Base-by-base conservation (phyloP, 805 yeast genomes). In the Kregervanrija pseudodelftensis region DNA sequence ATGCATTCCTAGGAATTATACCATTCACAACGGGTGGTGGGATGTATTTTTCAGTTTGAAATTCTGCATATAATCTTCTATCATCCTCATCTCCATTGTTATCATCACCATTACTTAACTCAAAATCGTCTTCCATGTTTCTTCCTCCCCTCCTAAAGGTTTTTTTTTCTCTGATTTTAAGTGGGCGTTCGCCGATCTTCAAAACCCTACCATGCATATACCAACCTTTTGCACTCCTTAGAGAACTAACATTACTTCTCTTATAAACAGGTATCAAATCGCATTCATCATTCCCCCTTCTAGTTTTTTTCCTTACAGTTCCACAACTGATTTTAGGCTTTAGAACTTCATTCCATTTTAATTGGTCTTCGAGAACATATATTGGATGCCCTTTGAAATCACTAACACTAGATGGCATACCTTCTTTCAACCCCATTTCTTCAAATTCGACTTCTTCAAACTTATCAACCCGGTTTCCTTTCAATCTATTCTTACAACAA, bases 381-480 rank as follows among this genome's bases (percentile, higher is more conserved):
- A 80, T 63, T 0, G 99, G 99, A 62, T 93, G 99, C 41, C 81
- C 81, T 42, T 80, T 81, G 60, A 90, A 86, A 52, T 89, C 97
- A 42, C 80, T 82, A 22, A 88, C 66, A 54, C 78, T 85, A 44
- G 80, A 80, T 0, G 99, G 99, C 74, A 91, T 81, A 0, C 95
- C 96, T 57, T 93, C 98, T 30, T 73, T 68, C 13, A 76, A 65
- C 38, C 85, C 82, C 43, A 85, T 68, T 41, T 77, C 73, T 33
- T 70, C 62, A 40, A 88, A 78, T 48, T 81, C 85, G 31, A 74
- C 71, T 36, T 72, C 64, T 54, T 88, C 95, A 45, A 70, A 70
- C 14, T 71, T 64, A 52, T 79, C 85, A 8, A 67, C 54, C 33
- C 61, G 60, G 37, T 49, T 58, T 12, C 42, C 48, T 30, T 30